A percentile compares a stretch with the other conserved stretches of the same genome.
phyloP scores from a whole-genome alignment of 2,329 filamentous ascomycete species.

The Cryoendolithus antarcticus region DNA sequence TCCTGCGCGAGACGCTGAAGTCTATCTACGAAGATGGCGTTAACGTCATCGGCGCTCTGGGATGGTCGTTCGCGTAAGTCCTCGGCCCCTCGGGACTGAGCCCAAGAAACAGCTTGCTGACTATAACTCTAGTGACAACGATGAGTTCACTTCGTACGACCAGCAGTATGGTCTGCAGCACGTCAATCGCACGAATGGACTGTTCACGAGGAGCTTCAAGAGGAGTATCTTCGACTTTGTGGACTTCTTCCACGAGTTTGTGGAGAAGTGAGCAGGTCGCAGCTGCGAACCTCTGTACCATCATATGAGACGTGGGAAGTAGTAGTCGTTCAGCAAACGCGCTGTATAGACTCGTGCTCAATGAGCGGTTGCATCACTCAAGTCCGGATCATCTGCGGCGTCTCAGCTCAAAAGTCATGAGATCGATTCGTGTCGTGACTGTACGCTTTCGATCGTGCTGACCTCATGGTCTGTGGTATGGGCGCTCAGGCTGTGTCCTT shows the following conservation, averaged over 20 bases:
- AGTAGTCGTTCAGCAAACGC: too few species aligned
- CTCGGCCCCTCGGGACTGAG: neutral
- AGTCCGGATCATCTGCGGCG: too few species aligned
- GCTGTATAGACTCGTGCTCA: too few species aligned
- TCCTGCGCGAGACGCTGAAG: constrained; percentile 22
- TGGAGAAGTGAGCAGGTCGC: too few species aligned
- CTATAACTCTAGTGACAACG: constrained; percentile 20
- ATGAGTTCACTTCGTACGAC: constrained; percentile 37
- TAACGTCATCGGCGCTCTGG: constrained; percentile 21
- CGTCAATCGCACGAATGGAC: constrained; percentile 22
- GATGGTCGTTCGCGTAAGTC: constrained; percentile 22
- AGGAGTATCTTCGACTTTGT: constrained; percentile 26
- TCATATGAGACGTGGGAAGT: too few species aligned
- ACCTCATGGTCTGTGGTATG: too few species aligned
- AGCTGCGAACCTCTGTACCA: too few species aligned
- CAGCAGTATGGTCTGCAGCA: constrained; percentile 44
- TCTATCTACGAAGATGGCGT: constrained; percentile 21
- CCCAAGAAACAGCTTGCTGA: neutral
- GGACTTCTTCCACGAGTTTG: constrained; percentile 15
- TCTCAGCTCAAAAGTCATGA: too few species aligned
- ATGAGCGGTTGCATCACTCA: too few species aligned
- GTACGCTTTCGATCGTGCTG: too few species aligned
- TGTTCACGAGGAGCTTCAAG: constrained; percentile 24
- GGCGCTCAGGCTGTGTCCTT: too few species aligned
- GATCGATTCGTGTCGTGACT: too few species aligned